phyloP scores from a whole-genome alignment of 768 basidiomycete genomes.

The Podaxis rugospora region DNA sequence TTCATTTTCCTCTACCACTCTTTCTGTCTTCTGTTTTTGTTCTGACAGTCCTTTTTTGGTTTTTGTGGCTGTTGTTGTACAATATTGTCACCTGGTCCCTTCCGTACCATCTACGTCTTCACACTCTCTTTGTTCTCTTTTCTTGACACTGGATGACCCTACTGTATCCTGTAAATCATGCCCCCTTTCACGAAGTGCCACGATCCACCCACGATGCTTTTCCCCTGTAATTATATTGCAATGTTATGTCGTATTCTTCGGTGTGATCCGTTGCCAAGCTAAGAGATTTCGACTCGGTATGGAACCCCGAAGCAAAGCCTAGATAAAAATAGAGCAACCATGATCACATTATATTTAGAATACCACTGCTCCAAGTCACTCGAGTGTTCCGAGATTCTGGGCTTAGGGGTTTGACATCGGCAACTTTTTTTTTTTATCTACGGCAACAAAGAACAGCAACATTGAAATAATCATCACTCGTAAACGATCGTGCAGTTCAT shows the following conservation, averaged over 20 bases:
- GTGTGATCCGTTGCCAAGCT: no score
- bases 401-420: neutral
- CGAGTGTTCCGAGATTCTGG: neutral
- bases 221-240: neutral
- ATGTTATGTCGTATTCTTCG: neutral
- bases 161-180: neutral
- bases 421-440: neutral
- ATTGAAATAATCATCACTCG: neutral
- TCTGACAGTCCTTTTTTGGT: neutral
- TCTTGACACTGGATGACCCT: neutral
- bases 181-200: constrained; percentile 6
- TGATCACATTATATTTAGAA: neutral
- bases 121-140: neutral
- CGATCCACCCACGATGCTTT: neutral
- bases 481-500: neutral
- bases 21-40: neutral
- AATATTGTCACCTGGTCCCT: neutral
- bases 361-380: neutral
- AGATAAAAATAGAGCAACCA: neutral
- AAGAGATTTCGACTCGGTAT: neutral
- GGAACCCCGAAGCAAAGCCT: no score
- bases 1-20: neutral
- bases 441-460: neutral
- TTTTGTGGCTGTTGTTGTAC: neutral
- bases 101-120: neutral